phyloP scores from a whole-genome alignment of 2,329 filamentous ascomycete genomes.

The Arthrobotrys sinensis region DNA sequence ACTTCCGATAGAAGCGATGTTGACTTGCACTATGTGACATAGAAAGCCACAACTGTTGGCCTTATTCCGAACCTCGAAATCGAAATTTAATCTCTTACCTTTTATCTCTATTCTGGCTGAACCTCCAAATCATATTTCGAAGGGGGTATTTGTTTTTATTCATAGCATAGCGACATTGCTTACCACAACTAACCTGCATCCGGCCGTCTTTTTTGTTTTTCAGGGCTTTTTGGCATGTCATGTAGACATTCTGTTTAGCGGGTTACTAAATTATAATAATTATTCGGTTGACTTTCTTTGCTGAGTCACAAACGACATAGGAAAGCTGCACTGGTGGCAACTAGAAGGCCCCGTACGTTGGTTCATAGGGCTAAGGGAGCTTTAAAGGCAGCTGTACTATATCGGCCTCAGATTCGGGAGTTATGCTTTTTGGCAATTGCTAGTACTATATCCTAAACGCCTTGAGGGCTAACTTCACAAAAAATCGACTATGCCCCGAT shows the following conservation, averaged over 20 bases:
- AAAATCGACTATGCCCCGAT: neutral
- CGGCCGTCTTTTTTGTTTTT: constrained; percentile 7
- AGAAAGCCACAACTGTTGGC: neutral
- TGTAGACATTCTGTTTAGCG: constrained; percentile 22
- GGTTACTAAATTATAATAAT: constrained; percentile 4
- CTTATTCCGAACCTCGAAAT: neutral
- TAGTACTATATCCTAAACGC: constrained; percentile 4
- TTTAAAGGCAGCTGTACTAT: too few relatives aligned
- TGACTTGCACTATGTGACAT: neutral
- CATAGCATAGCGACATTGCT: neutral
- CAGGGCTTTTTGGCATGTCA: constrained; percentile 6
- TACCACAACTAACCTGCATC: neutral
- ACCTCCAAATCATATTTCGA: constrained; percentile 9
- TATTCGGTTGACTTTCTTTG: constrained; percentile 3
- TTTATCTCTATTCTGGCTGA: constrained; percentile 23
- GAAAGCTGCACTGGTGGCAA: too few relatives aligned
- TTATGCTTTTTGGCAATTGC: neutral
- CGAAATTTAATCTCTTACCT: neutral
- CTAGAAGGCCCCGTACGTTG: too few relatives aligned
- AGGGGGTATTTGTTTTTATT: constrained; percentile 8
- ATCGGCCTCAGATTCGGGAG: too few relatives aligned
- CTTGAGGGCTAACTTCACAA: neutral
- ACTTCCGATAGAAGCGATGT: neutral
- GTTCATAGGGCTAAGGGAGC: too few relatives aligned
- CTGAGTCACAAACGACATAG: neutral